A percentile compares a stretch with the other conserved stretches of the same genome.
These are phyloP conservation scores for Prunus armeniaca DNA, from an alignment of 306 rosid species.

Conservation along the genomic window DNA sequence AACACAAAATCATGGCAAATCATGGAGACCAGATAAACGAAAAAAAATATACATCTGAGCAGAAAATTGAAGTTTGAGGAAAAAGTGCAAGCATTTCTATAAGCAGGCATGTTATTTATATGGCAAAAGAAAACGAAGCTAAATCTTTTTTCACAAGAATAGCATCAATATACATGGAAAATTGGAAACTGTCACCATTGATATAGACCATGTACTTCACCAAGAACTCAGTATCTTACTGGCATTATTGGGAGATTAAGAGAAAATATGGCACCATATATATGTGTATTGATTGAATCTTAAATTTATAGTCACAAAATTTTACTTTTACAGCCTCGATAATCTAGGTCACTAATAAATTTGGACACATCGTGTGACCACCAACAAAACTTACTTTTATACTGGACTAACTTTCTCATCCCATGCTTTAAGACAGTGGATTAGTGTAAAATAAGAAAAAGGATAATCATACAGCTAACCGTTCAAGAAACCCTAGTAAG, in stretches of 20 bases:
- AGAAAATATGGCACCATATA: background rate
- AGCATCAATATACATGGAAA: background rate
- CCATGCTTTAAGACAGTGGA: background rate
- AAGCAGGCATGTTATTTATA: background rate
- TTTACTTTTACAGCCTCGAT: background rate
- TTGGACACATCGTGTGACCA: background rate
- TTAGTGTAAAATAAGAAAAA: background rate
- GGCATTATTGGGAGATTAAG: background rate
- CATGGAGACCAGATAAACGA: background rate
- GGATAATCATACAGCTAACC: background rate
- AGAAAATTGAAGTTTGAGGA: background rate
- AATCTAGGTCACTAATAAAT: background rate
- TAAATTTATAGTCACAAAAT: background rate
- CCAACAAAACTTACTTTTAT: background rate
- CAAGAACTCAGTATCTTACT: background rate
- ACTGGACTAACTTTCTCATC: background rate
- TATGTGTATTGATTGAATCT: background rate
- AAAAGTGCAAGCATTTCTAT: background rate
- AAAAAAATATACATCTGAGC: background rate
- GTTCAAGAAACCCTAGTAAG: background rate
- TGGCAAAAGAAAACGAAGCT: background rate
- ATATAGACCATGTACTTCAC: background rate
- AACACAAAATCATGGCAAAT: conserved; percentile 5
- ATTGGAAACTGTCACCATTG: background rate
- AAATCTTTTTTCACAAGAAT: background rate